phyloP scores from a whole-genome alignment of 495 filamentous ascomycete genomes.

The Echria macrotheca region DNA sequence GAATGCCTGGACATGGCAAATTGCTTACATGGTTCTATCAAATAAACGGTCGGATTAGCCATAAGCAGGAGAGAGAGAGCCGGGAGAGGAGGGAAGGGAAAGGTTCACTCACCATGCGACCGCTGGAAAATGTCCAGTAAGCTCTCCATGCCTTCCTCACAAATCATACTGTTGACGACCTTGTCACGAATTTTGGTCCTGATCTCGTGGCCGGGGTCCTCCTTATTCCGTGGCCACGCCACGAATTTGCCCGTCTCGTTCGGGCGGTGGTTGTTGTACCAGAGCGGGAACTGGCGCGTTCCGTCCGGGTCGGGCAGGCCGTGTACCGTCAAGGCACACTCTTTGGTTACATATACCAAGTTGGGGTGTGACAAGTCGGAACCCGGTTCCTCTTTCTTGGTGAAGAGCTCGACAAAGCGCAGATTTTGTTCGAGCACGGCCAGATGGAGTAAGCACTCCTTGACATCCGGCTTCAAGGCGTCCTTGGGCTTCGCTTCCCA shows the following conservation, averaged over 20 bases:
- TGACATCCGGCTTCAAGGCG: background rate
- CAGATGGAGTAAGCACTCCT: background rate
- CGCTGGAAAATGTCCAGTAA: no score
- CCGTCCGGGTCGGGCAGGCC: no score
- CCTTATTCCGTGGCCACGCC: background rate
- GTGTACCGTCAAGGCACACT: background rate
- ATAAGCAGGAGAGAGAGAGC: no score
- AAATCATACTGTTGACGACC: no score
- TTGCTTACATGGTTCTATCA: no score
- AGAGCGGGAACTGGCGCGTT: background rate
- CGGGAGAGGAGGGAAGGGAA: no score
- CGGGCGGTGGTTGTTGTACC: background rate
- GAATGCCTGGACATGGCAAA: no score
- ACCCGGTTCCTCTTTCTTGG: background rate
- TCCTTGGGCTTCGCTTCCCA: background rate
- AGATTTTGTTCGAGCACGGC: background rate
- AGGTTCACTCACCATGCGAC: no score
- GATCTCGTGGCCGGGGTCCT: background rate
- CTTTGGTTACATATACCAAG: background rate
- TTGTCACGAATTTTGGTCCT: background rate
- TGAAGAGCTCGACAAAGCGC: background rate
- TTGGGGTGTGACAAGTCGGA: background rate
- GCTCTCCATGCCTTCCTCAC: no score
- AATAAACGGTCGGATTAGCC: no score
- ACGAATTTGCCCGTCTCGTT: background rate